Percentiles rank a stretch among this genome's conserved stretches.
These are phyloP conservation scores for Sphenostylis stenocarpa DNA, from an alignment of 306 rosid genomes.

Conservation along the genomic window DNA sequence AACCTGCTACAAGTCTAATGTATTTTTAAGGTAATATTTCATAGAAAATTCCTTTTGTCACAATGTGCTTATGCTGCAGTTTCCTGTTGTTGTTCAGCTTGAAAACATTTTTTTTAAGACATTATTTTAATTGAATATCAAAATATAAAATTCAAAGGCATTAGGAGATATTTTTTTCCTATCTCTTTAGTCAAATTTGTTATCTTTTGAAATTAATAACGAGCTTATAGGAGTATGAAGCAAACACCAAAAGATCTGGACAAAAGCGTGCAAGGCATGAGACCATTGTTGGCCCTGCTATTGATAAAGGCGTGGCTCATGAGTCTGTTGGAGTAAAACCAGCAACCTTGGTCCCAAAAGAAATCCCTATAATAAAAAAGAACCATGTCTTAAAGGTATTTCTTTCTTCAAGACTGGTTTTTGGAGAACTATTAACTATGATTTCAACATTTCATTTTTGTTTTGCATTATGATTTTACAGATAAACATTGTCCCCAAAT, in stretches of 20 bases:
- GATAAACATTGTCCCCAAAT: slow-evolving; percentile 76
- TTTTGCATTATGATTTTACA: slow-evolving; percentile 43
- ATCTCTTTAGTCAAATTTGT: not conserved
- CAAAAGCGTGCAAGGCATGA: slow-evolving; percentile 66
- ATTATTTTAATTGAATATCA: not conserved
- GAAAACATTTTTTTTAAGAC: not conserved
- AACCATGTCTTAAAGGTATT: slow-evolving; percentile 73
- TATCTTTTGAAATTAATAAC: slow-evolving; percentile 3
- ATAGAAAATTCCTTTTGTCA: not conserved
- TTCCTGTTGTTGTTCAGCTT: not conserved
- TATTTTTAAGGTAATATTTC: slow-evolving; percentile 5
- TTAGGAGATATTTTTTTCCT: not conserved
- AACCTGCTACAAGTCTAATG: not conserved
- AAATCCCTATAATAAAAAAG: slow-evolving; percentile 79
- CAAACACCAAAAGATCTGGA: slow-evolving; percentile 41
- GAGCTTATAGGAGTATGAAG: slow-evolving; percentile 54
- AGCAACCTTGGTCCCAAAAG: slow-evolving; percentile 81
- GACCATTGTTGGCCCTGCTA: slow-evolving; percentile 87
- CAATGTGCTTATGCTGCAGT: not conserved
- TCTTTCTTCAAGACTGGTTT: slow-evolving; percentile 33
- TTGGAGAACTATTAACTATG: slow-evolving; percentile 10
- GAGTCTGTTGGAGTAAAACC: slow-evolving; percentile 89
- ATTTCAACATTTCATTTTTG: slow-evolving; percentile 11
- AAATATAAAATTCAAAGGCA: not conserved
- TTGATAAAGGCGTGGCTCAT: slow-evolving; percentile 83